Base-by-base conservation (phyloP, 768 basidiomycete species). In the Podaxis sp. region DNA sequence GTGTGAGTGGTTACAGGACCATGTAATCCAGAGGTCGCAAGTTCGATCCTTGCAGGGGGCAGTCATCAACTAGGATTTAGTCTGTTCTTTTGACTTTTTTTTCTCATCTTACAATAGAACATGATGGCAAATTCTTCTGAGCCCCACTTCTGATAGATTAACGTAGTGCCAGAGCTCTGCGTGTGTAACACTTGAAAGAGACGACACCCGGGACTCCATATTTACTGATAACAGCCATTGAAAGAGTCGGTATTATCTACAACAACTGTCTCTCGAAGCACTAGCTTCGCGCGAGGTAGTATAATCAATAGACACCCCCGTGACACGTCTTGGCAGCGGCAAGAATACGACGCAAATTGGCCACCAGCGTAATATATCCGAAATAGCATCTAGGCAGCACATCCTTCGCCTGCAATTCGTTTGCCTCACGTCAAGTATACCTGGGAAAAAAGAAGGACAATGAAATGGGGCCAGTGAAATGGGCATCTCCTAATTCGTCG, bases 41-140 rank as follows among this genome's bases (percentile, higher is more conserved):
- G 83, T 83, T 84, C 82, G 82, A 84, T 71, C 77, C 82, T 82
- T 80, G 77, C 79, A 80, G 76, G 75, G 82, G 75, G 81, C 82
- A 30, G 7, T 30, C 28, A 1, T 7, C 28, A 30, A 1, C 28
- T 30, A 28, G 6, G 1, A 28, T 0, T 6, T 1, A 1, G 1
- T 30, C 28, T 12, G 1, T 48, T n/a, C 22, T 52, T 28, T 49
- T 44, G 15, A 30, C 2, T 33, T 33, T 26, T 28, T 26, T 28
- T 46, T 17, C 17, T 17, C 40, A 15, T 42, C 40, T n/a, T n/a
- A 13, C 40, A 13, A n/a, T 4, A 42, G 40, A 42, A n/a, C 15
- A 4, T 42, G 17, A 17, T 9, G 8, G 33, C 33, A 33, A 33
- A 33, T 9, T 33, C 33, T 33, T 33, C 33, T 33, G 8, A 33